phyloP scores from a whole-genome alignment of 768 basidiomycete genomes.

The Porpolomopsis calyptriformis region DNA sequence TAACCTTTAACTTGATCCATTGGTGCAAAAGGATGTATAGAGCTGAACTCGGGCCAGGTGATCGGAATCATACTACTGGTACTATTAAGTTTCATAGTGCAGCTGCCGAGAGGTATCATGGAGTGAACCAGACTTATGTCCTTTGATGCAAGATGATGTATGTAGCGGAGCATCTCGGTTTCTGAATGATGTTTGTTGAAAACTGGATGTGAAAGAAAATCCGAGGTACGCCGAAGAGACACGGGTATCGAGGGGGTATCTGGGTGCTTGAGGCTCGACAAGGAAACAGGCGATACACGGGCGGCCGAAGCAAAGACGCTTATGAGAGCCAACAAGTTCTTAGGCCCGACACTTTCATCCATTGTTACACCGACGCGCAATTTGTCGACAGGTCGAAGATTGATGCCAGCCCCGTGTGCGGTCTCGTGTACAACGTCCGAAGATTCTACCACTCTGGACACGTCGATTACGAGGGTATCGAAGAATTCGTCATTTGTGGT shows the following conservation, averaged over 20 bases:
- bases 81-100: slow-evolving; percentile 98
- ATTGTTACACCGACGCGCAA: slow-evolving; percentile 77
- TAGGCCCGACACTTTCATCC: slow-evolving; percentile 77
- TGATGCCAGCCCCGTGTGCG: slow-evolving; percentile 59
- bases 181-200: slow-evolving; percentile 98
- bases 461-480: slow-evolving; percentile 80
- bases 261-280: slow-evolving; percentile 39
- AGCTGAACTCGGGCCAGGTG: slow-evolving; percentile 86
- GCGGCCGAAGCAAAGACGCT: slow-evolving; percentile 72
- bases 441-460: slow-evolving; percentile 45
- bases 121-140: slow-evolving; percentile 91
- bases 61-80: slow-evolving; percentile 96
- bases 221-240: slow-evolving; percentile 47
- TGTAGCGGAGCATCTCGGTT: slow-evolving; percentile 97
- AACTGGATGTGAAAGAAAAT: slow-evolving; percentile 75
- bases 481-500: slow-evolving; percentile 72
- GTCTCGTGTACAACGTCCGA: slow-evolving; percentile 58
- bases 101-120: slow-evolving; percentile 93
- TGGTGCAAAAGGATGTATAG: slow-evolving; percentile 90
- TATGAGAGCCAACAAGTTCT: slow-evolving; percentile 66
- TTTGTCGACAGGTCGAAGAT: slow-evolving; percentile 70
- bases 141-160: slow-evolving; percentile 87
- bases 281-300: slow-evolving; percentile 34
- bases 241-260: slow-evolving; percentile 40
- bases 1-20: slow-evolving; percentile 86